phyloP scores from a whole-genome alignment of 371 early-diverging fungal genomes.

The Dinochytrium kinnereticum region DNA sequence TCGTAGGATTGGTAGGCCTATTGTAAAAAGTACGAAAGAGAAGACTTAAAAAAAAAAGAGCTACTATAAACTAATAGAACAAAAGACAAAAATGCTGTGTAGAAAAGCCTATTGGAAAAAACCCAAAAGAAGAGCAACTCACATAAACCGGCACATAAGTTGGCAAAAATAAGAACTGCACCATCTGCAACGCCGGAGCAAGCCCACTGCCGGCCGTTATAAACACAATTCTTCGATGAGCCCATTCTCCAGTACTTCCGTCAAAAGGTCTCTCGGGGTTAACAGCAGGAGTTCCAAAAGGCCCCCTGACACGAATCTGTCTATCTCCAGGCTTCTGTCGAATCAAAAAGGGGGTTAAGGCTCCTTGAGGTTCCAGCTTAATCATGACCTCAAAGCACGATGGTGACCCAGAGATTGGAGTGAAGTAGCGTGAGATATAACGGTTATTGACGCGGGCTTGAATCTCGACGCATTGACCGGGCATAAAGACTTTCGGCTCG shows the following conservation, averaged over 20 bases:
- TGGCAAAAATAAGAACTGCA: slow-evolving; percentile 21
- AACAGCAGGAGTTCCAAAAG: slow-evolving; percentile 46
- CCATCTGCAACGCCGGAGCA: slow-evolving; percentile 29
- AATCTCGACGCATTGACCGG: slow-evolving; percentile 50
- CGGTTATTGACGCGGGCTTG: slow-evolving; percentile 34
- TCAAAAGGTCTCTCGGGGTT: slow-evolving; percentile 28
- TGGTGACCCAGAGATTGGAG: slow-evolving; percentile 43
- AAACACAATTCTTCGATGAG: slow-evolving; percentile 17
- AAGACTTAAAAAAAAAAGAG: not conserved
- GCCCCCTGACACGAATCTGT: slow-evolving; percentile 53
- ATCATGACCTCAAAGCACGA: slow-evolving; percentile 39
- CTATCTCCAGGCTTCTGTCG: slow-evolving; percentile 42
- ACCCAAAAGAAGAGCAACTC: slow-evolving; percentile 1
- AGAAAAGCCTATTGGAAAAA: not conserved
- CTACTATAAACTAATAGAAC: not conserved
- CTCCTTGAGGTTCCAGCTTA: slow-evolving; percentile 29
- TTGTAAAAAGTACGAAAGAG: not conserved
- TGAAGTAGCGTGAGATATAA: slow-evolving; percentile 44
- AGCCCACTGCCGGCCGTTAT: slow-evolving; percentile 26
- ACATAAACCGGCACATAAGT: slow-evolving; percentile 16
- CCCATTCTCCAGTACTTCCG: slow-evolving; percentile 3
- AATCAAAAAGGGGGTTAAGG: slow-evolving; percentile 20
- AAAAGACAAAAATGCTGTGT: not conserved
- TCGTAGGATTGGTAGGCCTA: slow-evolving; percentile 10
- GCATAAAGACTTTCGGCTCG: slow-evolving; percentile 41